Base-by-base conservation (phyloP, 2,329 filamentous ascomycete species). In the Clonostachys chloroleuca region DNA sequence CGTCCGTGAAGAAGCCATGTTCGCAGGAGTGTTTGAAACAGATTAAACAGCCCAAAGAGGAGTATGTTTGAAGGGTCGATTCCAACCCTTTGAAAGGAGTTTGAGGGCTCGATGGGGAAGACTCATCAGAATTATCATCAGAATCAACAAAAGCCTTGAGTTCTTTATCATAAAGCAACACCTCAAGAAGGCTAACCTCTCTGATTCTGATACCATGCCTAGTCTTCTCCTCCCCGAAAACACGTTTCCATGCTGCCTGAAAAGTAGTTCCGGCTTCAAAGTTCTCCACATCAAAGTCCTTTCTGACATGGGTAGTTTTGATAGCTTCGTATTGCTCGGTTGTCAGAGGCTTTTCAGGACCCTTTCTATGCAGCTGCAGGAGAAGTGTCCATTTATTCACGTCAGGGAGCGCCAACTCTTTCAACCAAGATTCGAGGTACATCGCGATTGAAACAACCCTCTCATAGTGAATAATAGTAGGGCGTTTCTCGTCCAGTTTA, bases 11-110 rank as follows among this genome's bases (percentile, higher is more conserved):
- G 46, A 81, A 78, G 42, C 79, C 80, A 51, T 83, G 80, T 55
- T 83, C 80, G 49, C 80, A 83, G 12, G 78, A 80, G 57, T 82
- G 75, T 44, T 77, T 77, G 55, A 73, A 78, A 60, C 80, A 83
- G 45, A 81, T 74, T n/a, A 80, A 61, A 53, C 80, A 83, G 12
- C 75, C 76, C 14, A 83, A 67, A 10, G 78, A 68, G 34, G 72
- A 72, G 55, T 81, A 80, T 2, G 76, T 81, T 43, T 75, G 74
- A 20, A 83, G 57, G 35, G 72, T 69, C 18, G 67, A 67, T 53
- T 46, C 44, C 20, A 46, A 36, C 16, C 14, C 37, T 12, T 41
- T 35, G 20, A 46, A 42, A 7, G 30, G 12, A 20, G 24, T 20
- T 34, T 45, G 12, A 17, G n/a, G 16, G 20, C 17, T 35, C 30